Evolutionary conservation across 768 basidiomycete species (phyloP).

Genomic region (Leucocoprinus leucothites): DNA sequence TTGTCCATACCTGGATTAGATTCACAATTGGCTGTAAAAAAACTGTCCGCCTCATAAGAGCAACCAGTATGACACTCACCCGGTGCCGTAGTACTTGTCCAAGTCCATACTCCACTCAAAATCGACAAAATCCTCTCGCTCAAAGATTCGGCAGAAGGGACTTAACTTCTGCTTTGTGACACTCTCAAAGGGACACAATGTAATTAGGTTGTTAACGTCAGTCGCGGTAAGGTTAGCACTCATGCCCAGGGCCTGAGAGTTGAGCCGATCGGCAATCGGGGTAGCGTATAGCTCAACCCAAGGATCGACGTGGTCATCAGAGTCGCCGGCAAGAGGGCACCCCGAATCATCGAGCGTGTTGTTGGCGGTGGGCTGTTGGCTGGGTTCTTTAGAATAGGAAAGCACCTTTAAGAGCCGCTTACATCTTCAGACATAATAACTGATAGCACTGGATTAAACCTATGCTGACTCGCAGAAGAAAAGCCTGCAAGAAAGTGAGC

Average conservation of each 20-base stretch:
- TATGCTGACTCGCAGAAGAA: constrained; percentile 43
- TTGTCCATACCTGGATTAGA: constrained; percentile 55
- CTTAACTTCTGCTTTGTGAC: constrained; percentile 46
- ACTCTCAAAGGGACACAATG: constrained; percentile 79
- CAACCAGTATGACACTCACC: constrained; percentile 40
- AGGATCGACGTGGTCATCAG: constrained; percentile 37
- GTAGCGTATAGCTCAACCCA: constrained; percentile 60
- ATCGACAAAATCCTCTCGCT: constrained; percentile 53
- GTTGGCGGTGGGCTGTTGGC: constrained; percentile 30
- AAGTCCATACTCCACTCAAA: constrained; percentile 74
- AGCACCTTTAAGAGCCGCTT: constrained; percentile 13
- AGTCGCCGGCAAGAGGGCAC: constrained; percentile 55
- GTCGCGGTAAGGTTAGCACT: constrained; percentile 45
- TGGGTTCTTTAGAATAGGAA: neutral
- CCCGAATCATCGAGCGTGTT: constrained; percentile 65
- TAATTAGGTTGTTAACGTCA: constrained; percentile 62
- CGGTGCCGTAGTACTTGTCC: constrained; percentile 78
- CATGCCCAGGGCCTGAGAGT: constrained; percentile 53
- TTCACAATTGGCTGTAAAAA: neutral
- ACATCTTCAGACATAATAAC: constrained; percentile 60
- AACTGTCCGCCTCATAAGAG: neutral
- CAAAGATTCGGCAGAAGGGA: constrained; percentile 75
- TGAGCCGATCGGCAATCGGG: constrained; percentile 57
- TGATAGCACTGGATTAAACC: constrained; percentile 45
- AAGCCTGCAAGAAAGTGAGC: constrained; percentile 46